Evolutionary conservation across 1,139 yeast species (phyloP).

Genomic region (Lodderomyces oxycetoniae): DNA sequence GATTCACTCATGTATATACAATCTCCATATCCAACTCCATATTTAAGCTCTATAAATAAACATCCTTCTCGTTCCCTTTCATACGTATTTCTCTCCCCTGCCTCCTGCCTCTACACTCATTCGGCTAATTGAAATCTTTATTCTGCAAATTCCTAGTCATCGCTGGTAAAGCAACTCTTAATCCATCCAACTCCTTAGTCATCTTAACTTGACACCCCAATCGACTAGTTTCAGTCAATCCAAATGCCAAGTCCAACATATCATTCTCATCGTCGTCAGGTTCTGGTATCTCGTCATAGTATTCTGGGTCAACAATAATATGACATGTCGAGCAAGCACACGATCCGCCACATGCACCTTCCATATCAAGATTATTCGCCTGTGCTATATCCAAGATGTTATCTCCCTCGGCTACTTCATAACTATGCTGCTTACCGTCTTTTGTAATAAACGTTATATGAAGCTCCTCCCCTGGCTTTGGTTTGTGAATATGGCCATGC

Average conservation of each 20-base stretch:
- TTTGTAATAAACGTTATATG: slow-evolving; percentile 88
- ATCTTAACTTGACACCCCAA: slow-evolving; percentile 90
- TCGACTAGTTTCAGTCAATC: slow-evolving; percentile 92
- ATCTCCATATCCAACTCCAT: background rate
- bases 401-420: slow-evolving; percentile 91
- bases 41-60: background rate
- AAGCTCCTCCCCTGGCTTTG: slow-evolving; percentile 90
- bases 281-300: slow-evolving; percentile 84
- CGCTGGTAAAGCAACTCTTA: slow-evolving; percentile 94
- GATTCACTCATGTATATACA: background rate
- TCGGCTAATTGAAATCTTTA: slow-evolving; percentile 58
- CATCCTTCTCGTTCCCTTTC: background rate
- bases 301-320: slow-evolving; percentile 92
- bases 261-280: slow-evolving; percentile 98
- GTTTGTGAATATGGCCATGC: slow-evolving; percentile 87
- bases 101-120: too few relatives aligned
- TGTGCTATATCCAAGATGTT: slow-evolving; percentile 91
- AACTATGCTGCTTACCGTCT: slow-evolving; percentile 77
- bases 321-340: slow-evolving; percentile 99
- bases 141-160: slow-evolving; percentile 91
- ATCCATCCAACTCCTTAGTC: slow-evolving; percentile 87
- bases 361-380: slow-evolving; percentile 90
- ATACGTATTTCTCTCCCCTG: background rate
- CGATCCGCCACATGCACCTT: slow-evolving; percentile 98
- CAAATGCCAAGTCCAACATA: slow-evolving; percentile 96